These are phyloP conservation scores for Capsicum chinense DNA, from an alignment of 257 asterid species.

Conservation along the genomic window DNA sequence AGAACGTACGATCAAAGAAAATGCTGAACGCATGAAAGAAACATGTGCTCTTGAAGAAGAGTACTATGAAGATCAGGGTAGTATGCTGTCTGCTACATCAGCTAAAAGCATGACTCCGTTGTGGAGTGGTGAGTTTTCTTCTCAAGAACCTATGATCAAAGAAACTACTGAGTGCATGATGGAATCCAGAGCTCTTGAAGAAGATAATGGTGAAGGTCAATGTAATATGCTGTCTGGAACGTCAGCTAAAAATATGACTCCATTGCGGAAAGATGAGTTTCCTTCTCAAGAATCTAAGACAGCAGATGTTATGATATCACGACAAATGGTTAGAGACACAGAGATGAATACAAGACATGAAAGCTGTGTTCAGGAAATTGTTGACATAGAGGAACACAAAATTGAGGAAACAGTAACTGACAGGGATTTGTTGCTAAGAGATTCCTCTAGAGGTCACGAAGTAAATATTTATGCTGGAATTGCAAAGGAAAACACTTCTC, in stretches of 20 bases:
- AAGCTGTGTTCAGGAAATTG: not conserved
- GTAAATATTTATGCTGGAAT: not conserved
- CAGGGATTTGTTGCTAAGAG: constrained; percentile 15
- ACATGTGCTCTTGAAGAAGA: constrained; percentile 1
- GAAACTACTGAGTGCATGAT: not conserved
- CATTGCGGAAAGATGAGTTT: not conserved
- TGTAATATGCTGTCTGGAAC: not conserved
- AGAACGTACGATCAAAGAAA: not conserved
- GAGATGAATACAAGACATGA: not conserved
- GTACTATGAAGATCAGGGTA: not conserved
- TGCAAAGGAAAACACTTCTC: not conserved
- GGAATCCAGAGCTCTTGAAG: not conserved
- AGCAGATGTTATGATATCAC: not conserved
- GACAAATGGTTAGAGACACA: not conserved
- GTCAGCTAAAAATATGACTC: not conserved
- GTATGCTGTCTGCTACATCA: not conserved
- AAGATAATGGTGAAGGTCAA: constrained; percentile 1
- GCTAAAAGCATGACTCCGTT: not conserved
- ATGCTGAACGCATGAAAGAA: not conserved
- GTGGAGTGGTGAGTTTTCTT: not conserved
- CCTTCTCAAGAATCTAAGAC: constrained; percentile 5
- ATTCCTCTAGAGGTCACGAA: not conserved
- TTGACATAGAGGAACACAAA: not conserved
- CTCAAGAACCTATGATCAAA: not conserved
- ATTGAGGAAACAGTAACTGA: constrained; percentile 17